These are phyloP conservation scores for Penicillium nordicum DNA, from an alignment of 2,329 filamentous ascomycete species.

Conservation along the genomic window DNA sequence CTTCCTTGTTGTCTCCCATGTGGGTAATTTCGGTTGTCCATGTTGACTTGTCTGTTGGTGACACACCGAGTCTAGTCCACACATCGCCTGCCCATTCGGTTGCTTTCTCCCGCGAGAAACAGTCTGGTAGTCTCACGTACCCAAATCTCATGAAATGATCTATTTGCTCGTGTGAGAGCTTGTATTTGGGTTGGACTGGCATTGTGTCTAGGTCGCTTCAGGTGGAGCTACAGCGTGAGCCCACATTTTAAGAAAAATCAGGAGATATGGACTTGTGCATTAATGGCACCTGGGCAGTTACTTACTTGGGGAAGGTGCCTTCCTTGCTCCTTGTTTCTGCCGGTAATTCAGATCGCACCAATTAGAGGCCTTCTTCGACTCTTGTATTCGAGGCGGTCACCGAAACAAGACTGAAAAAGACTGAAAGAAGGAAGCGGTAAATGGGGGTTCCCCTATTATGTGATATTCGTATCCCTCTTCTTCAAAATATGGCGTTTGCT, in stretches of 20 bases:
- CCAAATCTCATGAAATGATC: conserved; percentile 56
- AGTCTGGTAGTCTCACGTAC: conserved; percentile 53
- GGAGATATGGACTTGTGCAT: background rate
- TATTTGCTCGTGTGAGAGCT: conserved; percentile 48
- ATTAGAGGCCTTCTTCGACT: background rate
- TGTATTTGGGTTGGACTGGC: background rate
- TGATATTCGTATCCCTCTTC: background rate
- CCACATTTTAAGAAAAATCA: background rate
- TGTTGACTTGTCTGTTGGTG: conserved; percentile 60
- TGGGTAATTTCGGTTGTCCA: conserved; percentile 62
- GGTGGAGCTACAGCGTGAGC: background rate
- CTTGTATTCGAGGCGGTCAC: background rate
- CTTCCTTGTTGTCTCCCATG: conserved; percentile 60
- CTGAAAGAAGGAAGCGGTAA: background rate
- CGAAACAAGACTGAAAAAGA: background rate
- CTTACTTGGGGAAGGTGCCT: background rate
- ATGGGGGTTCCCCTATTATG: background rate
- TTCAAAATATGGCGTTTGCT: background rate
- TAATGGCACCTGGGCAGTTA: background rate
- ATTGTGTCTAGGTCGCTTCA: background rate
- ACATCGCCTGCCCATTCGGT: conserved; percentile 49
- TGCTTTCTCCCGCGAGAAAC: conserved; percentile 51
- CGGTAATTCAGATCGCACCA: background rate
- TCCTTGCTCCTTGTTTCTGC: background rate
- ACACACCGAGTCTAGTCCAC: conserved; percentile 65